A percentile compares a stretch with the other conserved stretches of the same genome.
These are phyloP conservation scores for Thecaphora thlaspeos DNA, from an alignment of 1,284 basidiomycete genomes.

Conservation along the genomic window DNA sequence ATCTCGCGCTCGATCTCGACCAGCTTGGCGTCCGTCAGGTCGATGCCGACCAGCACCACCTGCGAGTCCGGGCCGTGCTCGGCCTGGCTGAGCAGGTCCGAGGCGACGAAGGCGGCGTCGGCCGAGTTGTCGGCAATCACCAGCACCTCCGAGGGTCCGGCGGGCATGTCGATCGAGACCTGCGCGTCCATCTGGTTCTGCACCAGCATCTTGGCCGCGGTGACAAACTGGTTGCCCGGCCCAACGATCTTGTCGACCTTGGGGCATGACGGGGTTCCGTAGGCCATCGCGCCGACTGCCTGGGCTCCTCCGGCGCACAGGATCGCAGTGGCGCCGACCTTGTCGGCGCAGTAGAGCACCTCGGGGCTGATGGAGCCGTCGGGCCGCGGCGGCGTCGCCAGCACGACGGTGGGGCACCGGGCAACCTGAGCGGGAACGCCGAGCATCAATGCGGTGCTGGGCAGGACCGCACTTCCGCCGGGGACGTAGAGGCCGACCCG, in stretches of 20 bases:
- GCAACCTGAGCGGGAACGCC: constrained; percentile 98
- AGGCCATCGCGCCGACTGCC: constrained; percentile 94
- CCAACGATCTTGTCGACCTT: constrained; percentile 99
- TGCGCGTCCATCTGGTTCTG: constrained; percentile 97
- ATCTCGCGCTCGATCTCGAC: constrained; percentile 79
- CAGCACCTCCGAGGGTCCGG: constrained; percentile 73
- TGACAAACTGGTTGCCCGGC: constrained; percentile 99
- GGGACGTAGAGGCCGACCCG: constrained; percentile 97
- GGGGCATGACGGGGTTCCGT: constrained; percentile 90
- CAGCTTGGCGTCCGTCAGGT: constrained; percentile 68
- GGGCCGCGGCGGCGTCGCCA: constrained; percentile 86
- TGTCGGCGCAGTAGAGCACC: constrained; percentile 54
- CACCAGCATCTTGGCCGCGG: constrained; percentile 97
- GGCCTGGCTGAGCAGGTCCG: constrained; percentile 93
- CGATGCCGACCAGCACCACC: constrained; percentile 84
- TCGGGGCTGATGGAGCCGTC: constrained; percentile 55
- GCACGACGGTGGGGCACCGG: constrained; percentile 84
- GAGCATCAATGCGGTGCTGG: constrained; percentile 96
- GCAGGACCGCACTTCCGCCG: constrained; percentile 92
- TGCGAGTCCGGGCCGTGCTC: constrained; percentile 96
- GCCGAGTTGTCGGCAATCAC: constrained; percentile 80
- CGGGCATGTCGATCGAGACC: constrained; percentile 98
- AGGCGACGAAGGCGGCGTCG: constrained; percentile 87
- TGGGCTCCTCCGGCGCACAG: constrained; percentile 79
- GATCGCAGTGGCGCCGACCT: constrained; percentile 58